phyloP scores from a whole-genome alignment of 495 filamentous ascomycete species.

The Penicillium goetzii region DNA sequence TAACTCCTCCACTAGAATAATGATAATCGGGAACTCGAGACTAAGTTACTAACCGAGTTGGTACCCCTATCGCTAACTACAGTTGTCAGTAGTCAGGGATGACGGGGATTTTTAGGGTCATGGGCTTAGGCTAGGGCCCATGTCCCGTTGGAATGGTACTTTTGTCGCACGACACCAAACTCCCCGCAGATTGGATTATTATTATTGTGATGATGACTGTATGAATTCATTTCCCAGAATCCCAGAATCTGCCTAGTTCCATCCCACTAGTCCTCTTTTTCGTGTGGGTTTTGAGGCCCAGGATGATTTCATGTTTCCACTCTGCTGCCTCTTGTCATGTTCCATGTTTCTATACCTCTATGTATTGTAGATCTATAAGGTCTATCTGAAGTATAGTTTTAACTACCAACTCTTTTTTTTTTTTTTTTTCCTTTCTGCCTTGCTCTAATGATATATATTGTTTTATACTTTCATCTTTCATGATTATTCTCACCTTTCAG shows the following conservation, averaged over 20 bases:
- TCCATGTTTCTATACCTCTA: neutral
- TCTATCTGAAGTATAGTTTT: neutral
- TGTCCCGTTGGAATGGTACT: slow-evolving; percentile 6
- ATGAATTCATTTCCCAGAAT: slow-evolving; percentile 3
- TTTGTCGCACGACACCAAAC: slow-evolving; percentile 11
- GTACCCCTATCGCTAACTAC: too few relatives aligned
- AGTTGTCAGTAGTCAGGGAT: neutral
- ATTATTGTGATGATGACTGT: neutral
- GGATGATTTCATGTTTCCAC: neutral
- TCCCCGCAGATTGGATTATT: neutral
- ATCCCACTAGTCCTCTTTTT: neutral
- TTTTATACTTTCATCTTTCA: neutral
- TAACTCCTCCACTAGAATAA: too few relatives aligned
- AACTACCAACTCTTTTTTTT: neutral
- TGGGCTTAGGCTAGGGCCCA: neutral
- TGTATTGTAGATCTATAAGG: neutral
- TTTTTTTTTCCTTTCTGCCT: neutral
- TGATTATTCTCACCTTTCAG: neutral
- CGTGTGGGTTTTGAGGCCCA: neutral
- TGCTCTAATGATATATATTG: too few relatives aligned
- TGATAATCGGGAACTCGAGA: too few relatives aligned
- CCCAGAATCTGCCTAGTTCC: neutral
- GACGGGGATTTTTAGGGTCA: neutral
- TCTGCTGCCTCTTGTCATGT: neutral
- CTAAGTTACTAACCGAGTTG: neutral